Evolutionary conservation across 441 rosid species (phyloP).

Genomic region (Pelargonium citronellum): DNA sequence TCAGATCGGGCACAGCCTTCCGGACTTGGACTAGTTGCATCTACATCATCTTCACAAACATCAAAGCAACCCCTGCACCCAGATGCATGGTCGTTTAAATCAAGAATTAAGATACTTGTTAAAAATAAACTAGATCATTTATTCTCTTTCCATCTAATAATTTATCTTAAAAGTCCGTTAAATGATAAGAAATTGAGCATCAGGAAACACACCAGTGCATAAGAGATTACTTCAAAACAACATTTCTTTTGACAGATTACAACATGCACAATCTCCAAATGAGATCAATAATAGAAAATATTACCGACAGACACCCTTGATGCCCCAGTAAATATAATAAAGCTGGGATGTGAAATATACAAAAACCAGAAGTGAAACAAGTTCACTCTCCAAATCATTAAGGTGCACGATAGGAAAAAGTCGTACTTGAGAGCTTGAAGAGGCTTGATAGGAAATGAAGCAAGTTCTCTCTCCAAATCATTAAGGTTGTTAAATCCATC

Average conservation of each 20-base stretch:
- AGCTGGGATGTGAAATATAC: background rate
- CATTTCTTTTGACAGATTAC: background rate
- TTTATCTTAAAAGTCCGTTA: background rate
- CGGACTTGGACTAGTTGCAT: slow-evolving; percentile 50
- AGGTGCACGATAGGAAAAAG: slow-evolving; percentile 28
- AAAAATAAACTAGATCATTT: background rate
- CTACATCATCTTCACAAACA: slow-evolving; percentile 60
- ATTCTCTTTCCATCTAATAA: background rate
- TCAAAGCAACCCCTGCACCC: slow-evolving; percentile 86
- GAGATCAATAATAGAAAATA: background rate
- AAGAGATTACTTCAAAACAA: background rate
- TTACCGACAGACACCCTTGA: background rate
- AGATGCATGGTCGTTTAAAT: slow-evolving; percentile 16
- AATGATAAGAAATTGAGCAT: background rate
- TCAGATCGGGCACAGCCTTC: slow-evolving; percentile 38
- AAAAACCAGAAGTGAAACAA: slow-evolving; percentile 54
- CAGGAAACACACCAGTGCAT: background rate
- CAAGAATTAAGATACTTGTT: slow-evolving; percentile 4
- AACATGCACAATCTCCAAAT: background rate
- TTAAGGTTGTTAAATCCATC: slow-evolving; percentile 53
- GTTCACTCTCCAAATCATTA: slow-evolving; percentile 67
- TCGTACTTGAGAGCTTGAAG: slow-evolving; percentile 82
- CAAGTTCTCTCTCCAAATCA: slow-evolving; percentile 72
- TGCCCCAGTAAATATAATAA: background rate
- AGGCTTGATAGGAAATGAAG: slow-evolving; percentile 79